phyloP scores from a whole-genome alignment of 1,284 basidiomycete genomes.

The Volvariella volvacea region DNA sequence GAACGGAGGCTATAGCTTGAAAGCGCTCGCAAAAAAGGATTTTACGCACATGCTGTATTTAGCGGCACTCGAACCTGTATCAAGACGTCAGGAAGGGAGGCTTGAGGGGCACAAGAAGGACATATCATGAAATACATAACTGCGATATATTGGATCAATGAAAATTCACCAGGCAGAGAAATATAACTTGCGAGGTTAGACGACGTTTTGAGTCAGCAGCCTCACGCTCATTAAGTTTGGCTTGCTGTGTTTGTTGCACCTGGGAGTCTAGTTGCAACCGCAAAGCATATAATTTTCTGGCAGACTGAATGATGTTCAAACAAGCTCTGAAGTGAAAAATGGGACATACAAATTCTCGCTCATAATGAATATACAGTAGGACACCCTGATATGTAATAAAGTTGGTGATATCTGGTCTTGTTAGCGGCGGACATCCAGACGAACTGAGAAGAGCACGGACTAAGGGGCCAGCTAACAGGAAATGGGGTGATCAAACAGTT shows the following conservation, averaged over 20 bases:
- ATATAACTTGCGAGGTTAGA: constrained; percentile 60
- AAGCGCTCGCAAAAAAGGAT: constrained; percentile 1
- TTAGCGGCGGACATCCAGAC: constrained; percentile 5
- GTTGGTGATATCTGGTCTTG: constrained; percentile 49
- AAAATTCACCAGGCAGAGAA: constrained; percentile 3
- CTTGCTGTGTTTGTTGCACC: constrained; percentile 66
- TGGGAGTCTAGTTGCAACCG: constrained; percentile 68
- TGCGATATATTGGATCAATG: constrained; percentile 17
- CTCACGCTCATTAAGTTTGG: constrained; percentile 78
- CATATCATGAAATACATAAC: constrained; percentile 75
- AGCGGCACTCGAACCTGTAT: constrained; percentile 83
- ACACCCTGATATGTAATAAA: constrained; percentile 58
- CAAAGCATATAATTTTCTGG: constrained; percentile 35
- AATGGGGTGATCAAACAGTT: constrained; percentile 41
- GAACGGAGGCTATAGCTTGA: constrained; percentile 3
- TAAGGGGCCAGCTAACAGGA: constrained; percentile 43
- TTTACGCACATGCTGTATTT: constrained; percentile 76
- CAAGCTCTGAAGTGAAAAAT: constrained; percentile 1
- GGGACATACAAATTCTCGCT: constrained; percentile 35
- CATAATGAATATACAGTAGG: constrained; percentile 53
- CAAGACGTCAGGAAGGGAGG: constrained; percentile 6
- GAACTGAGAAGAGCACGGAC: constrained; percentile 28
- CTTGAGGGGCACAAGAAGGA: constrained; percentile 12
- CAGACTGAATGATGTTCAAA: constrained; percentile 23
- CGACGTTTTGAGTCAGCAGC: constrained; percentile 77